Evolutionary conservation across 1,284 basidiomycete species (phyloP).

Genomic region (Malassezia vespertilionis): DNA sequence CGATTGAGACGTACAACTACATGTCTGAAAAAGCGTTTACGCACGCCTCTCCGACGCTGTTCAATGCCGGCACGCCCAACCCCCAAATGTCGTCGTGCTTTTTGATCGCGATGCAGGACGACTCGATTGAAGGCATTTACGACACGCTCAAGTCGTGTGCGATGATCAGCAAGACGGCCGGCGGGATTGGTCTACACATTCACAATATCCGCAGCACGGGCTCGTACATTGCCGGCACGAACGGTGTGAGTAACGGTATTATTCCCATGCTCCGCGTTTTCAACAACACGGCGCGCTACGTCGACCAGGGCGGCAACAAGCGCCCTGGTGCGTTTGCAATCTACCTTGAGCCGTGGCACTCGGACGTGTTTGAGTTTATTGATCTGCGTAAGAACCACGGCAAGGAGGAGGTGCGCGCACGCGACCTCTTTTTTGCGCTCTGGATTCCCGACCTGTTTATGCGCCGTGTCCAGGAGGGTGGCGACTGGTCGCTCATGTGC

Average conservation of each 20-base stretch:
- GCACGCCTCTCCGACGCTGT: constrained; percentile 92
- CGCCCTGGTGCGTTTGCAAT: constrained; percentile 96
- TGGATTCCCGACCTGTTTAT: constrained; percentile 93
- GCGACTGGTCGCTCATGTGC: constrained; percentile 93
- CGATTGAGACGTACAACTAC: constrained; percentile 68
- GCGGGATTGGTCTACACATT: constrained; percentile 91
- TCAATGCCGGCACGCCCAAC: constrained; percentile 94
- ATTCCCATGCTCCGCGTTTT: constrained; percentile 98
- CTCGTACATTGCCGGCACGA: constrained; percentile 75
- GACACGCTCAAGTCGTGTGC: constrained; percentile 97
- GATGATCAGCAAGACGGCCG: constrained; percentile 98
- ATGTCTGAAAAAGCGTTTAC: constrained; percentile 86
- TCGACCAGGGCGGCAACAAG: constrained; percentile 99
- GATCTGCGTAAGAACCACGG: constrained; percentile 98
- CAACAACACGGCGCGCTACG: constrained; percentile 96
- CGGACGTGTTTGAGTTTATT: constrained; percentile 93
- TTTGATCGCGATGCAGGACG: constrained; percentile 95
- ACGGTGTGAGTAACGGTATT: constrained; percentile 96
- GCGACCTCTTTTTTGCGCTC: constrained; percentile 95
- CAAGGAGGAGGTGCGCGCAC: constrained; percentile 92
- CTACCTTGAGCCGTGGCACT: constrained; percentile 95
- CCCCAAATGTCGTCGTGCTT: constrained; percentile 96
- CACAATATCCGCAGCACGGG: constrained; percentile 96
- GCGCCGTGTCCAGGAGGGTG: constrained; percentile 54
- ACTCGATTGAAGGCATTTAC: constrained; percentile 98